phyloP scores from a whole-genome alignment of 306 rosid genomes.

The Leucaena leucocephala region DNA sequence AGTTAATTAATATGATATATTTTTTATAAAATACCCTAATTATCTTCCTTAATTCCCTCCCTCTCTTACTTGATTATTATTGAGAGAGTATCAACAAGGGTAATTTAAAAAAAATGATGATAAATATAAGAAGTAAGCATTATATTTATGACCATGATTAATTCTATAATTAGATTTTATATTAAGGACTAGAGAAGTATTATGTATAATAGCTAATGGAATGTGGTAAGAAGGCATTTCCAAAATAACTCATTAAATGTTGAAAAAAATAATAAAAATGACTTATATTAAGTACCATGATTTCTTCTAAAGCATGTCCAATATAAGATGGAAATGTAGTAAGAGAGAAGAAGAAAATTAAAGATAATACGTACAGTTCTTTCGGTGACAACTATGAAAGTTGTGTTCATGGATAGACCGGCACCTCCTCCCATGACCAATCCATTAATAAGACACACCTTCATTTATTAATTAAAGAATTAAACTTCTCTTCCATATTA shows the following conservation, averaged over 20 bases:
- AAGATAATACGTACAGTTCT: conserved; percentile 32
- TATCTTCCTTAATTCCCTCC: too few relatives aligned
- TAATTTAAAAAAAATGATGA: too few relatives aligned
- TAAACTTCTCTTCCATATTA: background rate
- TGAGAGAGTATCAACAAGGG: too few relatives aligned
- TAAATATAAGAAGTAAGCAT: too few relatives aligned
- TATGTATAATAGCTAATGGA: too few relatives aligned
- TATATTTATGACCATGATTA: too few relatives aligned
- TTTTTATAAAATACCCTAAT: too few relatives aligned
- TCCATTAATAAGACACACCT: conserved; percentile 39
- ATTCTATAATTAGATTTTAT: too few relatives aligned
- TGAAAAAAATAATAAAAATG: background rate
- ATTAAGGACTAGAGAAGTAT: too few relatives aligned
- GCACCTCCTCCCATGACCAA: conserved; percentile 41
- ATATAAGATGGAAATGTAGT: background rate
- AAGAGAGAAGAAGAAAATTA: background rate
- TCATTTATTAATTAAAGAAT: background rate
- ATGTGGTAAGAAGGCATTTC: background rate
- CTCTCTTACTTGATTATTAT: too few relatives aligned
- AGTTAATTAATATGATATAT: too few relatives aligned
- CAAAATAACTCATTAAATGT: background rate
- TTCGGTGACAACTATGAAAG: conserved; percentile 36
- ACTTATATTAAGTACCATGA: background rate
- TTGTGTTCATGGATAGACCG: conserved; percentile 29
- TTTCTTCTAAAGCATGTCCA: too few relatives aligned